phyloP scores from a whole-genome alignment of 305 asterid species.

The Solanum hybrid region DNA sequence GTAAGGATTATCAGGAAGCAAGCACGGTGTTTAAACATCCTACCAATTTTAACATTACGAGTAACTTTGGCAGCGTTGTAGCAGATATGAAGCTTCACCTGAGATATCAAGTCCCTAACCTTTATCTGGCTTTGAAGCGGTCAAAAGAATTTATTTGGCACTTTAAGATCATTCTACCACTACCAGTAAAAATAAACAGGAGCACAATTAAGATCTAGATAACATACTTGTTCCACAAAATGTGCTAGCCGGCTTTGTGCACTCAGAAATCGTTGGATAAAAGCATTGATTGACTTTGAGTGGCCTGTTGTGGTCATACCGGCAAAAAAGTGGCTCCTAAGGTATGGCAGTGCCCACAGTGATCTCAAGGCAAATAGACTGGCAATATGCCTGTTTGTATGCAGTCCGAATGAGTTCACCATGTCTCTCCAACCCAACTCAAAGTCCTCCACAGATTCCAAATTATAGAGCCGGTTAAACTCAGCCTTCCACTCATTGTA shows the following conservation, averaged over 20 bases:
- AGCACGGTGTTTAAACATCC: neutral
- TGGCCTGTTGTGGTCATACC: constrained; percentile 81
- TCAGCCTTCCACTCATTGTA: constrained; percentile 90
- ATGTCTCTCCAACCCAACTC: constrained; percentile 90
- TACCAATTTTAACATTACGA: neutral
- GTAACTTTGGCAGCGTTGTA: neutral
- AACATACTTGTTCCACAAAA: constrained; percentile 82
- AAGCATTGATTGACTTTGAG: constrained; percentile 82
- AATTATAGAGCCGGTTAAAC: constrained; percentile 71
- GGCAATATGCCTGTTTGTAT: constrained; percentile 75
- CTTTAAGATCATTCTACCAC: neutral
- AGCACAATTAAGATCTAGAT: constrained; percentile 6
- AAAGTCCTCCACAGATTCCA: constrained; percentile 73
- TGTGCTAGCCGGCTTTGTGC: constrained; percentile 90
- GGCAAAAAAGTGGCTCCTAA: constrained; percentile 85
- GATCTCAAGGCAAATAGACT: constrained; percentile 59
- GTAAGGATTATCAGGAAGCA: neutral
- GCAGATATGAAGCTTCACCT: neutral
- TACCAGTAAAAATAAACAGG: neutral
- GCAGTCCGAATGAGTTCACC: constrained; percentile 77
- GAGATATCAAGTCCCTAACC: neutral
- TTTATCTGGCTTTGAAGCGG: neutral
- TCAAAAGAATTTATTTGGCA: neutral
- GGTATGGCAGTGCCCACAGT: constrained; percentile 87
- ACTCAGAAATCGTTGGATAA: constrained; percentile 86